Base-by-base conservation (phyloP, 441 rosid species). In the Euphorbia celastroides region DNA sequence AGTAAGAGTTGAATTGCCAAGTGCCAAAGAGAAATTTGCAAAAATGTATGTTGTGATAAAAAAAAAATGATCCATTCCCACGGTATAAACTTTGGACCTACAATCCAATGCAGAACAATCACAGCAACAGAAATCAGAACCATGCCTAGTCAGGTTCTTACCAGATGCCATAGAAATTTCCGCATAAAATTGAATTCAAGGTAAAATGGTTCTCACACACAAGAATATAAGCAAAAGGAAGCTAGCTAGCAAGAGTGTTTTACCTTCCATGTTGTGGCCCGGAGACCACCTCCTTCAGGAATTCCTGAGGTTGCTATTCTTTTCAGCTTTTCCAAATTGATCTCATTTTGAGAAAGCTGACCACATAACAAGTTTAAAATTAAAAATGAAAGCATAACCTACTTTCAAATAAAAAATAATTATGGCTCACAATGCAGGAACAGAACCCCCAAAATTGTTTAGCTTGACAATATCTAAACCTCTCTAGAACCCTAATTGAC, bases 201-300 rank as follows among this genome's bases (percentile, higher is more conserved):
- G 16, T 25, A 62, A 22, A 62, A 41, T 41, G 0, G 31, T 5
- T 3, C 9, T 34, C 38, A 3, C 38, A 34, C 38, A 34, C 4
- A 34, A 34, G 4, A 34, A 34, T 34, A 34, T 4, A 4, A 34
- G 38, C 38, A 34, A 34, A 34, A 3, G 4, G 38, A 34, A 34
- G 38, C 38, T 46, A 34, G 38, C 38, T 46, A 56, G n/a, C 51
- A 59, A 50, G n/a, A 46, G 66, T 23, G 36, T n/a, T 50, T 69
- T 66, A 88, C 93, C 87, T 86, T 88, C 93, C 93, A 88, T 67
- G 74, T 69, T 17, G 84, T 80, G 32, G 86, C 88, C 3, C 90
- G 78, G 58, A 84, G 62, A 5, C 86, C 80, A 58, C 85, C 86
- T 63, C 86, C 88, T 20, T 81, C 80, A 31, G 88, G 86, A 69